Conservation (phyloP, 2,329 filamentous ascomycete species). For the Fusarium nelsonii region DNA sequence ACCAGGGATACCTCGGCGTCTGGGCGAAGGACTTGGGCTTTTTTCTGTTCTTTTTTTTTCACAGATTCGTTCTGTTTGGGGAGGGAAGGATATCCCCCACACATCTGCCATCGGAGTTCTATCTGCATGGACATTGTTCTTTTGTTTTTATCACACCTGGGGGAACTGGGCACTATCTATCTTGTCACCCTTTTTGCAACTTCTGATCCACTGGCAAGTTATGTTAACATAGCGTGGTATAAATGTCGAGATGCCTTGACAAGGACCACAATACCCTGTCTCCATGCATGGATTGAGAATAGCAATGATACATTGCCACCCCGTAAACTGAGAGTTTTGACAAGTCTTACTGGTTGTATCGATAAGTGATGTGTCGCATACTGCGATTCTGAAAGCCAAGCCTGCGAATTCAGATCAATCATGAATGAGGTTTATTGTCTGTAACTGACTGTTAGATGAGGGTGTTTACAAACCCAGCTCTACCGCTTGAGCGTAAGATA, state of each 20-base stretch:
- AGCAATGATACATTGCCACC: neutral
- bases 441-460: slow-evolving; percentile 28
- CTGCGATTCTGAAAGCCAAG: slow-evolving; percentile 14
- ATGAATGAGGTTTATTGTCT: slow-evolving; percentile 31
- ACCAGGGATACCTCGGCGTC: slow-evolving; percentile 50
- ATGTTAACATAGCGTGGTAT: neutral
- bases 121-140: slow-evolving; percentile 30
- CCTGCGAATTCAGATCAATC: slow-evolving; percentile 32
- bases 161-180: slow-evolving; percentile 15
- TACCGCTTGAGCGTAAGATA: slow-evolving; percentile 35
- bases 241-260: neutral
- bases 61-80: slow-evolving; percentile 36
- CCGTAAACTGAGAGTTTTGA: neutral
- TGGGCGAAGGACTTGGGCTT: slow-evolving; percentile 39
- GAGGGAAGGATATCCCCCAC: slow-evolving; percentile 11
- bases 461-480: slow-evolving; percentile 28
- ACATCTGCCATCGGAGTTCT: slow-evolving; percentile 38
- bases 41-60: slow-evolving; percentile 7
- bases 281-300: neutral
- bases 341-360: slow-evolving; percentile 1
- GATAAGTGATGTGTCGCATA: neutral
- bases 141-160: slow-evolving; percentile 16
- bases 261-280: neutral
- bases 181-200: slow-evolving; percentile 19
- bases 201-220: neutral